Conservation (phyloP, 2,329 filamentous ascomycete species). For the Stagonosporopsis cucurbitacearum region DNA sequence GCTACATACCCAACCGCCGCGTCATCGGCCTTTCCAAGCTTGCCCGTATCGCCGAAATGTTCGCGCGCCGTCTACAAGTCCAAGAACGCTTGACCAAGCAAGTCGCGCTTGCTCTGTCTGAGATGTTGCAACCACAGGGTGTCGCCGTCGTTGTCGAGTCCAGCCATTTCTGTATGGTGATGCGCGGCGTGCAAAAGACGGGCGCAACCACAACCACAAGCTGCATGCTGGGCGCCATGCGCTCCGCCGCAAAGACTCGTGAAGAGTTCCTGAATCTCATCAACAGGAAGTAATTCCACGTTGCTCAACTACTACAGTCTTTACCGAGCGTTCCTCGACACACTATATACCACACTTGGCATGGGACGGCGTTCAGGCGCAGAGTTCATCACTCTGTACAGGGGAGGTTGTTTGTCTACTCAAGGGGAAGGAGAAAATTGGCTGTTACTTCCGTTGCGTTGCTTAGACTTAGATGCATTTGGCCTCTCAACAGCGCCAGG, state of each 20-base stretch:
- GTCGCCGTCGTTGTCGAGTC: slow-evolving; percentile 98
- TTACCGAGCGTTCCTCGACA: not conserved
- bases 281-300: slow-evolving; percentile 34
- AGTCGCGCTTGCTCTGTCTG: slow-evolving; percentile 90
- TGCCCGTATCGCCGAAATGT: slow-evolving; percentile 96
- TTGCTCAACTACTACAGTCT: not conserved
- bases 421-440: not conserved
- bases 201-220: slow-evolving; percentile 87
- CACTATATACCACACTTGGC: slow-evolving; percentile 9
- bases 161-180: slow-evolving; percentile 97
- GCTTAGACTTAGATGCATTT: slow-evolving; percentile 27
- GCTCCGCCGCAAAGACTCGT: slow-evolving; percentile 88
- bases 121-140: slow-evolving; percentile 90
- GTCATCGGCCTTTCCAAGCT: slow-evolving; percentile 96
- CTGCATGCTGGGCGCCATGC: slow-evolving; percentile 96
- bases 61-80: slow-evolving; percentile 88
- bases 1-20: slow-evolving; percentile 89
- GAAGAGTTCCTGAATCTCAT: slow-evolving; percentile 90
- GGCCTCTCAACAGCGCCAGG: slow-evolving; percentile 31
- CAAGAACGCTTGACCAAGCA: slow-evolving; percentile 97
- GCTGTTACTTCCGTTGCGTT: slow-evolving; percentile 24
- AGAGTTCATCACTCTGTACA: slow-evolving; percentile 43
- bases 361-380: slow-evolving; percentile 16
- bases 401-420: not conserved
- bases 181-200: slow-evolving; percentile 97